Conservation (phyloP, 2,329 filamentous ascomycete species). For the Fusarium goolgardi region DNA sequence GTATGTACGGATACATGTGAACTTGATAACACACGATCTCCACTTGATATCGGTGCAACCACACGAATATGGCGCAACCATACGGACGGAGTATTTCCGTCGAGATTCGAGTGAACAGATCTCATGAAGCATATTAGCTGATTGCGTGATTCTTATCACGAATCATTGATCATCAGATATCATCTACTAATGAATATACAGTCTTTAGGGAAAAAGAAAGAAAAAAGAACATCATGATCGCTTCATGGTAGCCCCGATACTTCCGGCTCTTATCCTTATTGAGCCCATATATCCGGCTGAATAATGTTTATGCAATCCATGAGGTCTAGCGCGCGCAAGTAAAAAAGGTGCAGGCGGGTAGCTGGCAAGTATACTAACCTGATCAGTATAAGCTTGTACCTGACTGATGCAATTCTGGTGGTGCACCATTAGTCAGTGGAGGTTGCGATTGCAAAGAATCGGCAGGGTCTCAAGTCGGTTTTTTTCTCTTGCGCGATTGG, state of each 20-base stretch:
- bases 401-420: slow-evolving; percentile 20
- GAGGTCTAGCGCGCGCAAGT: slow-evolving; percentile 12
- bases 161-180: too few species aligned
- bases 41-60: background rate
- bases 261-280: background rate
- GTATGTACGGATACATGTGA: too few species aligned
- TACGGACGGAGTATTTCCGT: background rate
- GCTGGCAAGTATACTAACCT: slow-evolving; percentile 8
- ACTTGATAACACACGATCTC: background rate
- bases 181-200: background rate
- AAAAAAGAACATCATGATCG: background rate
- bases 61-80: background rate
- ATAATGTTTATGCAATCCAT: background rate
- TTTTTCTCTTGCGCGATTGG: slow-evolving; percentile 5
- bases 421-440: slow-evolving; percentile 31
- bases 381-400: background rate
- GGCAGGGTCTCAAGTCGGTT: slow-evolving; percentile 18
- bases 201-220: background rate
- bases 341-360: background rate
- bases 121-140: too few species aligned
- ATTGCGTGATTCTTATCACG: too few species aligned
- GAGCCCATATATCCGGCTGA: slow-evolving; percentile 10
- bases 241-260: slow-evolving; percentile 1
- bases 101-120: background rate
- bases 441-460: slow-evolving; percentile 21